Evolutionary conservation across 495 filamentous ascomycete species (phyloP).

Genomic region (Lindgomyces ingoldianus): DNA sequence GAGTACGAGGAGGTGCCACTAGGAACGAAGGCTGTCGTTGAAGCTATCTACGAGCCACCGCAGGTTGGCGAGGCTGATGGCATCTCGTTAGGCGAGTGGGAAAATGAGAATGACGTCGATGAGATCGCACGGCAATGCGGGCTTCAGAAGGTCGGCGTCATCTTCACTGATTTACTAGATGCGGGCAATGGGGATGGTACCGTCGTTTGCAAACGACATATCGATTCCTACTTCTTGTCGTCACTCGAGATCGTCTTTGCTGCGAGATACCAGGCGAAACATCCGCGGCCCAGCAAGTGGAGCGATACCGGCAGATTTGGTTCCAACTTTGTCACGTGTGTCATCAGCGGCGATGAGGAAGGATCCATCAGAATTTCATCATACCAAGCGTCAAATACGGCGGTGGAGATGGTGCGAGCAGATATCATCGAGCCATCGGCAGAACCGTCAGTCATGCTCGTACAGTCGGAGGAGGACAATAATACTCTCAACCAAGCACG

Average conservation of each 20-base stretch:
- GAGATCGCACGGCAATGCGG: slow-evolving; percentile 82
- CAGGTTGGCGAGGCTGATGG: slow-evolving; percentile 91
- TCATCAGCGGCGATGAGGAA: slow-evolving; percentile 86
- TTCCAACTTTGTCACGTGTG: slow-evolving; percentile 95
- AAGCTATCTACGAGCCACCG: slow-evolving; percentile 96
- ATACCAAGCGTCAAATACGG: slow-evolving; percentile 92
- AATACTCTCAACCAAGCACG: slow-evolving; percentile 66
- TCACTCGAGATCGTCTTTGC: slow-evolving; percentile 91
- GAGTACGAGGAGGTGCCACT: slow-evolving; percentile 92
- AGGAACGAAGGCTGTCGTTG: slow-evolving; percentile 93
- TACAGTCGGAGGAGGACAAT: slow-evolving; percentile 87
- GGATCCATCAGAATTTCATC: slow-evolving; percentile 85
- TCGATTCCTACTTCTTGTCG: slow-evolving; percentile 91
- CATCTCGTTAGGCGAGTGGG: slow-evolving; percentile 83
- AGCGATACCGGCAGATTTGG: slow-evolving; percentile 93
- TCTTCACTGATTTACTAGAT: slow-evolving; percentile 92
- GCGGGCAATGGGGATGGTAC: slow-evolving; percentile 75
- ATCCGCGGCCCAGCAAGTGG: slow-evolving; percentile 94
- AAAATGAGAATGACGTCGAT: slow-evolving; percentile 79
- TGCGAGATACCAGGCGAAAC: slow-evolving; percentile 77
- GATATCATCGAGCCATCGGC: slow-evolving; percentile 95
- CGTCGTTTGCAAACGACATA: slow-evolving; percentile 93
- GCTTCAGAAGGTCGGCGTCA: slow-evolving; percentile 86
- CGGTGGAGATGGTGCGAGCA: slow-evolving; percentile 94
- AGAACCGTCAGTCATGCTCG: slow-evolving; percentile 90